These are phyloP conservation scores for Jamesozyma jinghongensis DNA, from an alignment of 805 yeast genomes.

Conservation along the genomic window DNA sequence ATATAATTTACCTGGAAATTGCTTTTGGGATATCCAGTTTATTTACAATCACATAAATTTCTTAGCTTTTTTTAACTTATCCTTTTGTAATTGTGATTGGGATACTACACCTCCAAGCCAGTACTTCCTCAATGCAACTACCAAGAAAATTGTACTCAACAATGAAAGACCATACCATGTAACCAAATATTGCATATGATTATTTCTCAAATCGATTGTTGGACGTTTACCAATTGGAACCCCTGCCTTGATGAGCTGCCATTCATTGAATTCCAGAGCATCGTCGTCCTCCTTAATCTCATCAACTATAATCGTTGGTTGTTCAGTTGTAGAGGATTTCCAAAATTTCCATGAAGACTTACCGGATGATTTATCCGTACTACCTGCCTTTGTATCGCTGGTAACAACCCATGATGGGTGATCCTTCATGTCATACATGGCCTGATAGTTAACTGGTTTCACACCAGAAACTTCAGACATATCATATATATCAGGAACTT, in stretches of 20 bases:
- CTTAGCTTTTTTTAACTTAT: slow-evolving; percentile 43
- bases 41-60: slow-evolving; percentile 33
- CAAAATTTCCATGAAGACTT: slow-evolving; percentile 27
- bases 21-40: background rate
- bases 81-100: slow-evolving; percentile 28
- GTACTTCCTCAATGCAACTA: slow-evolving; percentile 40
- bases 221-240: slow-evolving; percentile 84
- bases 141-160: slow-evolving; percentile 60
- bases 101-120: slow-evolving; percentile 23
- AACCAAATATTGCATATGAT: slow-evolving; percentile 82
- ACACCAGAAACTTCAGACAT: slow-evolving; percentile 58
- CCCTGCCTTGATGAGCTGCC: slow-evolving; percentile 67
- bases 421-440: slow-evolving; percentile 55
- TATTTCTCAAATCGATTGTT: slow-evolving; percentile 73
- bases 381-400: background rate
- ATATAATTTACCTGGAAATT: background rate
- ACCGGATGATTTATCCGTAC: background rate
- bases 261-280: slow-evolving; percentile 37
- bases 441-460: slow-evolving; percentile 70
- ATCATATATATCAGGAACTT: slow-evolving; percentile 69
- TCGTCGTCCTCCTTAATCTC: background rate
- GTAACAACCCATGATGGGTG: slow-evolving; percentile 31
- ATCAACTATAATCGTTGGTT: background rate
- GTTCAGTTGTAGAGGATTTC: slow-evolving; percentile 5
- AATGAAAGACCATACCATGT: slow-evolving; percentile 91